Evolutionary conservation across 805 yeast species (phyloP).

Genomic region (Nakazawaea siamensis): DNA sequence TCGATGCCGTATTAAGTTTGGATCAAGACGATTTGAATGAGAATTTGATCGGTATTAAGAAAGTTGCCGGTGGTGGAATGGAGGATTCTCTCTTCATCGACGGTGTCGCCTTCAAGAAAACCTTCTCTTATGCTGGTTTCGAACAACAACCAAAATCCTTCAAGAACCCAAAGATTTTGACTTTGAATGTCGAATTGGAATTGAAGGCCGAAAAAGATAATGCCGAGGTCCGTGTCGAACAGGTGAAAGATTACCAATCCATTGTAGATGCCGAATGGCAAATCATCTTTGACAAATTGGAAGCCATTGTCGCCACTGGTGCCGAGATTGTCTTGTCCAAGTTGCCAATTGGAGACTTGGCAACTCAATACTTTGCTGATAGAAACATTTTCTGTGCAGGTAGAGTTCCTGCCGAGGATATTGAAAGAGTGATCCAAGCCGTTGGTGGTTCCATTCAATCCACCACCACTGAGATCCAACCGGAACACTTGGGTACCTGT

Average conservation of each 20-base stretch:
- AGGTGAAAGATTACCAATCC: conserved; percentile 89
- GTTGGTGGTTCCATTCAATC: conserved; percentile 90
- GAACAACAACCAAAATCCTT: conserved; percentile 96
- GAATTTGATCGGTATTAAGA: conserved; percentile 86
- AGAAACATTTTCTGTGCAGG: conserved; percentile 96
- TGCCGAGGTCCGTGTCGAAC: conserved; percentile 94
- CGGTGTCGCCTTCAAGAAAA: conserved; percentile 96
- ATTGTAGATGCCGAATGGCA: conserved; percentile 99
- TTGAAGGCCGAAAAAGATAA: conserved; percentile 97
- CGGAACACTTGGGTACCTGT: conserved; percentile 78
- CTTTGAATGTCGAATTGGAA: conserved; percentile 88
- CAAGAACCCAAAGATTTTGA: conserved; percentile 69
- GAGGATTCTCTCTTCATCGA: conserved; percentile 84
- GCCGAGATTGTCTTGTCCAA: conserved; percentile 91
- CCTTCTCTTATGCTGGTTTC: conserved; percentile 96
- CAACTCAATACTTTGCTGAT: conserved; percentile 98
- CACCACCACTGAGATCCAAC: conserved; percentile 60
- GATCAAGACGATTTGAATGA: conserved; percentile 86
- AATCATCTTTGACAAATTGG: conserved; percentile 78
- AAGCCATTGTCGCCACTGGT: conserved; percentile 75
- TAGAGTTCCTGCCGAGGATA: conserved; percentile 79
- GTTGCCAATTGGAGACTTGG: conserved; percentile 95
- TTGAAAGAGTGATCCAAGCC: conserved; percentile 87
- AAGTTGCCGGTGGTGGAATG: conserved; percentile 93
- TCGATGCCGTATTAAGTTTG: conserved; percentile 84